Conservation (phyloP, 805 yeast genomes). For the Barnettozyma siamensis region DNA sequence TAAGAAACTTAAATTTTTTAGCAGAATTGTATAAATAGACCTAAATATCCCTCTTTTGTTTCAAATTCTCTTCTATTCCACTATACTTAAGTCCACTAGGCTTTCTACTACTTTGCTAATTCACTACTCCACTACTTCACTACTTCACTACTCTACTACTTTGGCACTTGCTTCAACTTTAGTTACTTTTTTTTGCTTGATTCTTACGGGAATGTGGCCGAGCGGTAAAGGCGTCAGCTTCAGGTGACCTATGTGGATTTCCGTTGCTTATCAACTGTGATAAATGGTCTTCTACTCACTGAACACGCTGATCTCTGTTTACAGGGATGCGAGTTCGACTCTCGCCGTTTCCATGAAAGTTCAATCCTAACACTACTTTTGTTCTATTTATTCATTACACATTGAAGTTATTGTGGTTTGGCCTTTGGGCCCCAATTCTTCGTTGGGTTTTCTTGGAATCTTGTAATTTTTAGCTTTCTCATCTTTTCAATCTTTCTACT, state of each 20-base stretch:
- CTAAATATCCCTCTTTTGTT: not conserved
- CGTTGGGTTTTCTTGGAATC: conserved; percentile 89
- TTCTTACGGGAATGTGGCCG: conserved; percentile 21
- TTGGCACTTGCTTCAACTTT: not conserved
- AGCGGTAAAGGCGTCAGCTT: conserved; percentile 25
- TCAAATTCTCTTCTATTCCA: not conserved
- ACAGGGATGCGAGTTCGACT: conserved; percentile 24
- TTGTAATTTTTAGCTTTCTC: conserved; percentile 72
- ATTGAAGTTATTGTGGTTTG: conserved; percentile 42
- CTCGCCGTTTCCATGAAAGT: conserved; percentile 20
- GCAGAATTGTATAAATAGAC: not conserved
- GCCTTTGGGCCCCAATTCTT: conserved; percentile 98
- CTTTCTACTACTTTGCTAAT: no score
- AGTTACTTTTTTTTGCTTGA: no score
- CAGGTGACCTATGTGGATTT: conserved; percentile 8
- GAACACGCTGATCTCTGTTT: conserved; percentile 20
- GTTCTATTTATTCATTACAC: not conserved
- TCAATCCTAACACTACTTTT: not conserved
- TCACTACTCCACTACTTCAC: no score
- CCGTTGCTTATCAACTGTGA: not conserved
- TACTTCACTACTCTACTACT: not conserved
- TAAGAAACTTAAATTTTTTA: no score
- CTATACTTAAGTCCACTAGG: no score
- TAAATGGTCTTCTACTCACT: not conserved
- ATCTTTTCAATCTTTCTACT: conserved; percentile 53